Evolutionary conservation across 352 stramenopile genomes (phyloP), one percentile per base, ranked within the genome.

Genomic region (Globisporangium okanoganense): DNA sequence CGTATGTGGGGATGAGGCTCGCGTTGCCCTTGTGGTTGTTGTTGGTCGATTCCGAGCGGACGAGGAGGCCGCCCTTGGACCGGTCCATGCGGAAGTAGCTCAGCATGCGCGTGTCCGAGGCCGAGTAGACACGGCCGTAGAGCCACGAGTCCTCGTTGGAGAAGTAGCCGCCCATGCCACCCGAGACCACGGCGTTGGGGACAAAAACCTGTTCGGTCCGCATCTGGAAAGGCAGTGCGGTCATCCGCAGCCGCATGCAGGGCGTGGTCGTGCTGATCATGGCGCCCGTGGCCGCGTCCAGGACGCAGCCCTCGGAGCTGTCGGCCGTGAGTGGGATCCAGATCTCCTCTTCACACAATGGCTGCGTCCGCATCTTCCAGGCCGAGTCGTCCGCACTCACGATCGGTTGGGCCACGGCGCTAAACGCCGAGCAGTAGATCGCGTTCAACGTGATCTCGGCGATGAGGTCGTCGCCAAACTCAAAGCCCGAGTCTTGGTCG

Each of bases 381-480:
- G 49, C 67, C 14, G 82, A 92, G 51, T 85, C 73, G 13, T 91
- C 75, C 18, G 73, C 74, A 56, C 69, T 81, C 5, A 69, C 61
- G 1, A 85, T 55, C 7, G 61, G 67, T 45, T 93, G 83, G 40
- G 61, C 73, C 24, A 68, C 35, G 0, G 79, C 83, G 1, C 78
- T 78, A 53, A 91, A 92, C 0, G 68, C 70, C 4, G 87, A 94
- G 67, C 87, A 96, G 61, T 92, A 93, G 48, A 94, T 93, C 16
- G 85, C 72, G 47, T 92, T 78, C 13, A 93, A 56, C 2, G 69
- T 89, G 36, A 92, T 69, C 47, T 82, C 65, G 2, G 74, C 79
- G 45, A 96, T 82, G 10, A 95, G 64, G 62, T 97, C 88, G 57
- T 97, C 85, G 9, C 64, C 82, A 49, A 96, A 96, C 62, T 96